phyloP scores from a whole-genome alignment of 2,329 filamentous ascomycete genomes.

The Pestalotiopsis sp. region DNA sequence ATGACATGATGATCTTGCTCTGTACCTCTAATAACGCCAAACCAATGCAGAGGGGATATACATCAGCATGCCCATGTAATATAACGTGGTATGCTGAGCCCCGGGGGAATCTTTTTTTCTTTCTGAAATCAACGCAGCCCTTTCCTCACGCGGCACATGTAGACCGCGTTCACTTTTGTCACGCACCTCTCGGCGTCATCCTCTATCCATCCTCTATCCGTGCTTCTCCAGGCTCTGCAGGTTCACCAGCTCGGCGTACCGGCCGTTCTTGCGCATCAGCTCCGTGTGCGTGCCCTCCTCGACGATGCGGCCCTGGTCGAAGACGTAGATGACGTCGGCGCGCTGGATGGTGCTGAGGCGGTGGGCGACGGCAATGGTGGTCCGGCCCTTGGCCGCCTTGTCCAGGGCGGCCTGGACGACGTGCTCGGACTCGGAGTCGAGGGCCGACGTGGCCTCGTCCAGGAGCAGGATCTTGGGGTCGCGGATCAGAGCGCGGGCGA shows the following conservation, averaged over 20 bases:
- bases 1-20: not conserved
- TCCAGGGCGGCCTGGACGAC: slow-evolving; percentile 82
- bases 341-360: slow-evolving; percentile 91
- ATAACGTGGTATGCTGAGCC: not conserved
- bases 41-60: not conserved
- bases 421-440: slow-evolving; percentile 78
- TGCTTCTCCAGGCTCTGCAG: slow-evolving; percentile 74
- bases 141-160: not conserved
- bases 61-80: not conserved
- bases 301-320: slow-evolving; percentile 84
- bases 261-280: slow-evolving; percentile 68
- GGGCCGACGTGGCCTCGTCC: slow-evolving; percentile 77
- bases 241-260: slow-evolving; percentile 79
- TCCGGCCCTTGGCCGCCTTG: slow-evolving; percentile 78
- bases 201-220: slow-evolving; percentile 15
- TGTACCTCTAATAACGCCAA: not conserved
- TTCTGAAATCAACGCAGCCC: not conserved
- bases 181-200: not conserved
- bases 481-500: slow-evolving; percentile 87
- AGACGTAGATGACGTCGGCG: slow-evolving; percentile 95
- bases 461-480: slow-evolving; percentile 85
- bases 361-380: slow-evolving; percentile 94
- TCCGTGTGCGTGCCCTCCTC: slow-evolving; percentile 81
- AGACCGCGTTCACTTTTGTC: not conserved
- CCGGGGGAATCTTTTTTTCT: slow-evolving; percentile 5